Base-by-base conservation (phyloP, 306 rosid genomes). In the Fragaria iinumae region DNA sequence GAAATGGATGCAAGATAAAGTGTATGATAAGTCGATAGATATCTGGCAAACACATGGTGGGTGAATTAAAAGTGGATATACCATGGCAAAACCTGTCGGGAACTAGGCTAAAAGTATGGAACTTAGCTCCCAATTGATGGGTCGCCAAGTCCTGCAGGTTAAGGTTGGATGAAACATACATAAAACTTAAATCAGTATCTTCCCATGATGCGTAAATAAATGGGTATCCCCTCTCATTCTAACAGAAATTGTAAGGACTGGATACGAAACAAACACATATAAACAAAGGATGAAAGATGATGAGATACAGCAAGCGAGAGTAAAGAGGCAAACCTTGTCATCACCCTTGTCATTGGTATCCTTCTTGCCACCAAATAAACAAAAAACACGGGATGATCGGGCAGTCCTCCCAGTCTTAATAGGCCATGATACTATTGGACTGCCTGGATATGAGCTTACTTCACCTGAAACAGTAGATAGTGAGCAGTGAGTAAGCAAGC, bases 311-410 rank as follows among this genome's bases (percentile, higher is more conserved):
- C 47, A 43, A 43, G 47, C 47, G 9, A 41, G 44, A 41, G 44
- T 41, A 8, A 44, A 44, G 48, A 44, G 13, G 4, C 0, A 44
- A 44, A 44, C 97, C 97, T 93, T 90, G 69, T 90, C 96, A 36
- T 89, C 96, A 72, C 80, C 63, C 84, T 86, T 87, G 20, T 77
- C 96, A 80, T 83, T 80, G 81, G 66, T 83, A 27, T 86, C 93
- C 60, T 89, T 89, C 72, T 86, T 90, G 5, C 94, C 96, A 81
- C 96, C 98, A 75, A 88, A 88, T 72, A 88, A 86, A 60, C 88
- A 88, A 75, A 75, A 50, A 20, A 93, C 90, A 74, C 86, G 81
- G 48, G 84, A 57, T 32, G 80, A 62, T 81, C 87, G 80, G 32
- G 80, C 5, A 0, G 53, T 18, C 80, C 57, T 75, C 73, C 66